Evolutionary conservation across 495 filamentous ascomycete species (phyloP), one percentile per base, ranked within the genome.

Genomic region (Cryomyces minteri): DNA sequence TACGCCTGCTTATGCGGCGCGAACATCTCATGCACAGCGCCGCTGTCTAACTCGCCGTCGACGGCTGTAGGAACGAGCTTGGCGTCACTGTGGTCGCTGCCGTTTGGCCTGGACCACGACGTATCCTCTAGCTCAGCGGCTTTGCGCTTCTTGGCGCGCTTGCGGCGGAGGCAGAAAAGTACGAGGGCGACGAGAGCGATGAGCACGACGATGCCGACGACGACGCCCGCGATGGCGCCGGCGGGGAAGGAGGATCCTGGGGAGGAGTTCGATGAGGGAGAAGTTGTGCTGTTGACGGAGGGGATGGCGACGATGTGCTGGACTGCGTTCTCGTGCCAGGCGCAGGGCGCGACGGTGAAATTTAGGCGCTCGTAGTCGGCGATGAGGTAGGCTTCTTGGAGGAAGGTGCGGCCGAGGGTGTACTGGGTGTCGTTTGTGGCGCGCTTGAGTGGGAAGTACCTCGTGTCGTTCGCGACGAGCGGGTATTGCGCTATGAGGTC

Each of bases 311-410:
- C 54, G 33, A 82, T 58, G 32, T 66, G 57, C 10, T 67, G 54
- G 29, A 64, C 36, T 5, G 65, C 61, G 12, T 31, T 14, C 34
- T 40, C 18, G 31, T 68, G 62, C 7, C 61, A 49, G 14, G 65
- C 63, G 48, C 75, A 78, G 25, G 59, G 60, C 6, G 75, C 73
- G 4, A 82, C 45, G 6, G 54, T 80, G 51, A 82, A 81, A 31
- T 58, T 67, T 25, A 63, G 64, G 28, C 67, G 65, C 43, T 82
- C 77, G 55, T 81, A 82, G 48, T 77, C 72, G n/a, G 69, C 72
- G 12, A 74, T 71, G 8, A 84, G 52, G 48, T 84, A 84, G 11
- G 74, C 69, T 58, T 82, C 79, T 61, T 84, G 79, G 46, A 84
- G 65, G 51, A 84, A 84, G 4, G 65, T 58, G 30, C 79, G 71